phyloP scores from a whole-genome alignment of 768 basidiomycete genomes.

The Harrya chromipes region DNA sequence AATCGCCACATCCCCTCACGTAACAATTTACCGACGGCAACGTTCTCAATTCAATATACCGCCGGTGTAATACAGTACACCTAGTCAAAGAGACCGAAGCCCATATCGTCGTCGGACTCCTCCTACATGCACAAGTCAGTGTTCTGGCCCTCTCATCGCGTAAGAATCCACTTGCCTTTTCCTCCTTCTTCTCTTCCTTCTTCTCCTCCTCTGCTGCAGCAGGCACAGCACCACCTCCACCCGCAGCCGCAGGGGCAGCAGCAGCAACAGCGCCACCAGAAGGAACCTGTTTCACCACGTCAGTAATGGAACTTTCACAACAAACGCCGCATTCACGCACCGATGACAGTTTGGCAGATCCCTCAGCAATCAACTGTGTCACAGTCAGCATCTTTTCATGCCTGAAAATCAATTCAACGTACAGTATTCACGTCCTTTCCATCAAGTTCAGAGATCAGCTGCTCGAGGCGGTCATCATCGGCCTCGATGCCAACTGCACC shows the following conservation, averaged over 20 bases:
- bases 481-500: conserved; percentile 82
- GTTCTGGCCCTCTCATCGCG: background rate
- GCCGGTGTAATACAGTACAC: background rate
- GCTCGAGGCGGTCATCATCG: conserved; percentile 76
- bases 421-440: conserved; percentile 88
- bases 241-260: conserved; percentile 44
- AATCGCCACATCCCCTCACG: conserved; percentile 7
- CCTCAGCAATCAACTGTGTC: conserved; percentile 82
- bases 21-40: conserved; percentile 28
- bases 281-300: conserved; percentile 58
- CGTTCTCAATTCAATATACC: background rate
- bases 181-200: conserved; percentile 87
- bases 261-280: conserved; percentile 83
- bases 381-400: background rate
- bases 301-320: background rate
- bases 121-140: conserved; percentile 46
- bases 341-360: conserved; percentile 90
- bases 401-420: conserved; percentile 22
- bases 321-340: conserved; percentile 43
- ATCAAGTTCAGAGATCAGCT: conserved; percentile 83
- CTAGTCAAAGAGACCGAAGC: conserved; percentile 98
- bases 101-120: conserved; percentile 98
- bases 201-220: conserved; percentile 63
- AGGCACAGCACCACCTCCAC: conserved; percentile 48
- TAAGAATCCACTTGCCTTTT: conserved; percentile 56